Percentiles rank a stretch among this genome's conserved stretches.
Evolutionary conservation across 2,329 filamentous ascomycete genomes (phyloP).

Genomic region (Colletotrichum paranaense): DNA sequence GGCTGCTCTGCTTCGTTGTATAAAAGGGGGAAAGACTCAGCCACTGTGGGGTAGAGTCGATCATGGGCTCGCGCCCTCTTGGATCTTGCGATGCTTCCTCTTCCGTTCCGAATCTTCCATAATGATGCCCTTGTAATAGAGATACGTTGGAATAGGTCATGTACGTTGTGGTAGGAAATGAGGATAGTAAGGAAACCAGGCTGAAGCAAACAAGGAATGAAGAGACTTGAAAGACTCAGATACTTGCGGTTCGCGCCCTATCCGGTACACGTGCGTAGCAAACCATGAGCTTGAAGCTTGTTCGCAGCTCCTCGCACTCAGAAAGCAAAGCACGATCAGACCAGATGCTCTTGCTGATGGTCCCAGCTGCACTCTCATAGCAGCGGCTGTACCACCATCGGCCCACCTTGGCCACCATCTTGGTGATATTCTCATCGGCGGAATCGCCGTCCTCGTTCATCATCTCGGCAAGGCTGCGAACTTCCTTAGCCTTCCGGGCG

Average conservation of each 20-base stretch:
- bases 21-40: neutral
- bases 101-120: slow-evolving; percentile 8
- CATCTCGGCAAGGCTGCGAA: slow-evolving; percentile 75
- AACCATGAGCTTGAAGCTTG: slow-evolving; percentile 90
- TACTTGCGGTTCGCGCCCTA: slow-evolving; percentile 58
- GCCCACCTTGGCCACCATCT: slow-evolving; percentile 91
- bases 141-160: slow-evolving; percentile 2
- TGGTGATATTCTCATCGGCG: slow-evolving; percentile 87
- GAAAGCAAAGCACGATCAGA: slow-evolving; percentile 77
- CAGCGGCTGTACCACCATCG: slow-evolving; percentile 97
- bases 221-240: slow-evolving; percentile 44
- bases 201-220: slow-evolving; percentile 5
- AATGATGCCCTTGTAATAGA: slow-evolving; percentile 10
- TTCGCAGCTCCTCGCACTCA: slow-evolving; percentile 88
- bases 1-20: slow-evolving; percentile 18
- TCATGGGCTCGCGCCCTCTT: slow-evolving; percentile 34
- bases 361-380: slow-evolving; percentile 79
- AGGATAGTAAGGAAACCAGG: neutral
- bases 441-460: slow-evolving; percentile 76
- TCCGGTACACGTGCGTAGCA: slow-evolving; percentile 89
- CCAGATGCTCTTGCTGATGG: slow-evolving; percentile 76
- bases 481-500: slow-evolving; percentile 50
- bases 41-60: neutral
- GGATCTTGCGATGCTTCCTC: slow-evolving; percentile 24
- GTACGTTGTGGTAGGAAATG: neutral